These are phyloP conservation scores for Hemerocallis citrina DNA, from an alignment of 106 monocot species.

Conservation along the genomic window DNA sequence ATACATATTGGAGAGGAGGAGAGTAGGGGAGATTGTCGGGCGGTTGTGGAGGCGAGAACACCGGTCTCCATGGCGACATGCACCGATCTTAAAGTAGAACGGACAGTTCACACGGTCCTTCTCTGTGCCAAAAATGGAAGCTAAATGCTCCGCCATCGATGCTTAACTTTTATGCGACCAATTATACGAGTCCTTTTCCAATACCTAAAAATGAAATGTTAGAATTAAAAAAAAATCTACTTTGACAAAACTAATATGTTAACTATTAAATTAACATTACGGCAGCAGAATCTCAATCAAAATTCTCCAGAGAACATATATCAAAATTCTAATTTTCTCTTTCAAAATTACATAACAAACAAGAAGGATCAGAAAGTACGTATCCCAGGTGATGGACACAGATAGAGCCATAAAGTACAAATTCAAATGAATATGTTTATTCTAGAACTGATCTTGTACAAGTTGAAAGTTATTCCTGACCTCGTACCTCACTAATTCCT, in stretches of 20 bases:
- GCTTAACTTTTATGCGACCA: background rate
- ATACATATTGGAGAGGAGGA: slow-evolving; percentile 27
- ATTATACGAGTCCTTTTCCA: background rate
- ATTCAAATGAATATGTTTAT: too few relatives aligned
- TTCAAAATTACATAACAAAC: background rate
- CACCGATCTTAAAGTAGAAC: slow-evolving; percentile 25
- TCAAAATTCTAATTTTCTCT: background rate
- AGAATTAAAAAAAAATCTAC: background rate
- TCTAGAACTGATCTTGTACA: background rate
- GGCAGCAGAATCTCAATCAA: background rate
- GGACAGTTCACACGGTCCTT: slow-evolving; percentile 29
- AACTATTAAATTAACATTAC: background rate
- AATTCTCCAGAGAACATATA: background rate
- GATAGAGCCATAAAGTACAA: too few relatives aligned
- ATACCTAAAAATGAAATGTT: background rate
- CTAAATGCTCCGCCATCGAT: slow-evolving; percentile 24
- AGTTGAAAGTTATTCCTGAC: background rate
- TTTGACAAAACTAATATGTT: too few relatives aligned
- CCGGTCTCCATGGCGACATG: slow-evolving; percentile 26
- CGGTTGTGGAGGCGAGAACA: slow-evolving; percentile 23
- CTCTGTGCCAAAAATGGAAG: slow-evolving; percentile 27
- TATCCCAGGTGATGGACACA: too few relatives aligned
- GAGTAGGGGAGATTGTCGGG: slow-evolving; percentile 18
- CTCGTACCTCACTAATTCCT: background rate
- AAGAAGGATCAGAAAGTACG: background rate